Percentiles rank a stretch among this genome's conserved stretches.
Evolutionary conservation across 2,329 filamentous ascomycete species (phyloP).

Genomic region (Arthrobotrys megalospora): DNA sequence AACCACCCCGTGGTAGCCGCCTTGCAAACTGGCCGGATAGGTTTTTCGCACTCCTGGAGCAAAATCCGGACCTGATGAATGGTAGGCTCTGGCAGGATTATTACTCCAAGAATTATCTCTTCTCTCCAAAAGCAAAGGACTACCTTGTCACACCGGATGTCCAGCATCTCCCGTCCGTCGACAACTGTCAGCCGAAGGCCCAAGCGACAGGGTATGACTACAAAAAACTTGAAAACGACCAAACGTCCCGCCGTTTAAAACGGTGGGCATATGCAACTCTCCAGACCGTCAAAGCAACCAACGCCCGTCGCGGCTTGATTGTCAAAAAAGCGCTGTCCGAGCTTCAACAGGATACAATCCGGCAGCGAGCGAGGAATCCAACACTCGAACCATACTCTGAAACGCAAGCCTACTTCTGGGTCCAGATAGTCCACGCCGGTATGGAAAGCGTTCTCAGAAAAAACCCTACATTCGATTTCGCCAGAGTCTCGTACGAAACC

Average conservation of each 20-base stretch:
- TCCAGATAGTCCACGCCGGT: slow-evolving; percentile 61
- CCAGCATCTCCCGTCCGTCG: slow-evolving; percentile 63
- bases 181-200: not conserved
- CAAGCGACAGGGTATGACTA: not conserved
- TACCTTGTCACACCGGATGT: slow-evolving; percentile 66
- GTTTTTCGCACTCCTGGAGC: slow-evolving; percentile 64
- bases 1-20: slow-evolving; percentile 23
- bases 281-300: slow-evolving; percentile 62
- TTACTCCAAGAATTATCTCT: slow-evolving; percentile 66
- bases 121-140: slow-evolving; percentile 65
- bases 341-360: slow-evolving; percentile 59
- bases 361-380: slow-evolving; percentile 47
- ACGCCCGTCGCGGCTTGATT: slow-evolving; percentile 62
- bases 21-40: slow-evolving; percentile 18
- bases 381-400: slow-evolving; percentile 61
- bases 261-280: slow-evolving; percentile 66
- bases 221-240: slow-evolving; percentile 28
- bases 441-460: slow-evolving; percentile 56
- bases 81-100: slow-evolving; percentile 65
- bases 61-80: slow-evolving; percentile 65
- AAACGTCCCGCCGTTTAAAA: slow-evolving; percentile 58
- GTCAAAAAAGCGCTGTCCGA: slow-evolving; percentile 62
- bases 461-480: slow-evolving; percentile 58
- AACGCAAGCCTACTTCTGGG: slow-evolving; percentile 63
- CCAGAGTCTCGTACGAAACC: slow-evolving; percentile 56